Base-by-base conservation (phyloP, 2,329 filamentous ascomycete genomes). In the Verticillium zaregamsianum region DNA sequence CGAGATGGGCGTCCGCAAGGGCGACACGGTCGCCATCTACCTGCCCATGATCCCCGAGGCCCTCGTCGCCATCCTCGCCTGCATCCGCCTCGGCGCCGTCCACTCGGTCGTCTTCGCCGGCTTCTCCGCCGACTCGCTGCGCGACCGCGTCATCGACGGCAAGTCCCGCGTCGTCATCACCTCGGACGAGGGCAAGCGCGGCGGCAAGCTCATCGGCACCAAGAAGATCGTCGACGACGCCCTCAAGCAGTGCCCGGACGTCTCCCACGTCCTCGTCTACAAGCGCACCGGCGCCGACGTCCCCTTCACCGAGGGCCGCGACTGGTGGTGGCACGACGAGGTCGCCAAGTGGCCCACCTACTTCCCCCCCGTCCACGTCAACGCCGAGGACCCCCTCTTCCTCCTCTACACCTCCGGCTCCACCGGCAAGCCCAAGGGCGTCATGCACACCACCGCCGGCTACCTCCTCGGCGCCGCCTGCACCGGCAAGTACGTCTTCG, bases 191-290 rank as follows among this genome's bases (percentile, higher is more conserved):
- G 95, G 95, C 73, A 97, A 96, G 86, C 92, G 95, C 71, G 95
- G 95, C 70, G 95, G 95, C 75, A 99, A 98, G 84, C 79, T 96
- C 71, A 97, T 99, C 74, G 91, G 92, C 71, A 98, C 94, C 71
- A 98, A 99, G 88, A 96, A 96, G 83, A 98, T 99, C 74, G 95
- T 98, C 68, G 95, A 99, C 72, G 95, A 98, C 74, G 94, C 94
- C 40, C 85, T 99, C 64, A 96, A 95, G 83, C 92, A 97, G 79
- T 98, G 94, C 79, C 94, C 94, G 20, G 89, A 92, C 69, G 91
- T 99, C 67, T 86, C 83, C 52, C 87, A 91, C 76, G 91, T 92
- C 69, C 83, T 99, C 45, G 95, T 99, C 61, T 98, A 89, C 84
- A 94, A 96, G 86, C 91, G 95, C 70, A 99, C 95, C 40, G 94